Evolutionary conservation across 176 grass and related monocot species (phyloP), one percentile per base, ranked within the genome.

Genomic region (Ensete ventricosum): DNA sequence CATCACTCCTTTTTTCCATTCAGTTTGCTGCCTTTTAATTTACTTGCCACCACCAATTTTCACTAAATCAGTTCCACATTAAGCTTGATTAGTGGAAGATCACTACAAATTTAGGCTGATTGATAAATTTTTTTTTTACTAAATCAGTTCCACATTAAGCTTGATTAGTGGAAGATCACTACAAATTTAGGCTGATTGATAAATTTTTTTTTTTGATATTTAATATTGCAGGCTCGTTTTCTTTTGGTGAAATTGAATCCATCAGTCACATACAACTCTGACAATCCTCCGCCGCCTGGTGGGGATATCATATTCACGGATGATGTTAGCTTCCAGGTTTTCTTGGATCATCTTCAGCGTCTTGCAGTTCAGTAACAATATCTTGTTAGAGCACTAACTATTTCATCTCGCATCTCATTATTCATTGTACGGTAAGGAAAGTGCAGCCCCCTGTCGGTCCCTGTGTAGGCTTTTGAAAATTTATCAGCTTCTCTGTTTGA

Each of bases 301-400:
- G 90, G 90, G 65, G 93, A 97, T 77, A 27, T 93, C 67, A 76
- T 97, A 88, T 97, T 97, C 85, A 97, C 90, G 14, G 90, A 97
- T 80, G 93, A 97, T 27, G 93, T 90, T 64, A 97, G 93, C 82
- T 92, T 97, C 21, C 71, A 93, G 74, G 85, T 97, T 75, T 97
- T 93, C 82, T 88, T 90, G 83, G 93, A 97, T 81, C 93, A 93
- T 88, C 93, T 97, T 54, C 89, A 89, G 64, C 90, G 85, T 51
- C 78, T 97, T 76, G 83, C 84, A 2, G 93, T 97, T 66, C 82
- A 97, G 62, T 88, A 92, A 83, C 75, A 23, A 48, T 74, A 51
- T 24, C 9, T 12, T 24, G n/a, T 43, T 64, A n/a, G 19, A 19
- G 22, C 14, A 23, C 9, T 50, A 65, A 16, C n/a, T 55, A 21